Conservation (phyloP, 2,329 filamentous ascomycete species). For the Alternaria incomplexa region DNA sequence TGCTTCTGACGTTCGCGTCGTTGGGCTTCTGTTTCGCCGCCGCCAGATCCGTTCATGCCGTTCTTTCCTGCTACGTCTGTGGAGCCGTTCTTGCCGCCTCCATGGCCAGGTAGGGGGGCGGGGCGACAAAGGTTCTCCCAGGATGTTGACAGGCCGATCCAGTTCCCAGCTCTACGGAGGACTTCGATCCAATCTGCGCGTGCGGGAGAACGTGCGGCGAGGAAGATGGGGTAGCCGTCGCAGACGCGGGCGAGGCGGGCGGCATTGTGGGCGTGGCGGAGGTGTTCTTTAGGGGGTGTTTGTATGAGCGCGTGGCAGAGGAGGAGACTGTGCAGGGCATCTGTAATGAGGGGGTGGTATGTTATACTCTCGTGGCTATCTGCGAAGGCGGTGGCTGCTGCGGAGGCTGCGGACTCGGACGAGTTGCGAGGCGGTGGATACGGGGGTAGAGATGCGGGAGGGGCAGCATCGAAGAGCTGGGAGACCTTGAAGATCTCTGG, state of each 20-base stretch:
- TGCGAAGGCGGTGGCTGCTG: constrained; percentile 46
- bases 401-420: constrained; percentile 33
- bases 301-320: constrained; percentile 81
- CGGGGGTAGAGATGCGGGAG: constrained; percentile 69
- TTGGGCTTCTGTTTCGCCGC: constrained; percentile 57
- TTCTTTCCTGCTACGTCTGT: neutral
- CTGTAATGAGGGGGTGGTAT: constrained; percentile 80
- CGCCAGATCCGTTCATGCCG: neutral
- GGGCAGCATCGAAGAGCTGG: constrained; percentile 72
- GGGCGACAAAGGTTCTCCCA: constrained; percentile 75
- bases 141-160: constrained; percentile 67
- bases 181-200: constrained; percentile 83
- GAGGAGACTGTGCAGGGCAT: constrained; percentile 78
- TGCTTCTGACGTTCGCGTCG: constrained; percentile 66
- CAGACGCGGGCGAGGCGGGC: constrained; percentile 75
- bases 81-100: neutral
- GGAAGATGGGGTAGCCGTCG: constrained; percentile 82
- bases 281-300: constrained; percentile 77
- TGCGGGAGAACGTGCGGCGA: constrained; percentile 72
- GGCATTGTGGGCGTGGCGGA: constrained; percentile 81
- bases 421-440: constrained; percentile 60
- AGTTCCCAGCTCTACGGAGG: constrained; percentile 70
- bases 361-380: constrained; percentile 70
- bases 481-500: constrained; percentile 63
- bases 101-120: constrained; percentile 49